These are phyloP conservation scores for Linnemannia hyalina DNA, from an alignment of 192 early-diverging fungal genomes.

Conservation along the genomic window DNA sequence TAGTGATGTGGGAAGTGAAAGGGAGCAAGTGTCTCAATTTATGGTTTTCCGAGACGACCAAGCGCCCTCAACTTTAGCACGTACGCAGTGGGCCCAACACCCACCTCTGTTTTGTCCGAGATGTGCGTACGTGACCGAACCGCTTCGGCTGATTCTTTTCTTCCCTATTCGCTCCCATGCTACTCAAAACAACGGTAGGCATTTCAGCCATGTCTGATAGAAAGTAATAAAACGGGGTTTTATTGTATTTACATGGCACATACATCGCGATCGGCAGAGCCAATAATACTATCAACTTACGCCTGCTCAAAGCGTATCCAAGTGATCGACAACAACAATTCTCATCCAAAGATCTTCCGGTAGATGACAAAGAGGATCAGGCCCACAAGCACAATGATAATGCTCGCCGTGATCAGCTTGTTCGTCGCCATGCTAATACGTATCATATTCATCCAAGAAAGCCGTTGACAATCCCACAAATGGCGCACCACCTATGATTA, in stretches of 20 bases:
- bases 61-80: neutral
- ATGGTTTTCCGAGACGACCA: neutral
- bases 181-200: neutral
- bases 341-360: conserved; percentile 71
- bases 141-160: neutral
- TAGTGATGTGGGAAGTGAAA: neutral
- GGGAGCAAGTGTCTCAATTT: neutral
- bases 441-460: neutral
- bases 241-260: neutral
- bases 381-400: conserved; percentile 85
- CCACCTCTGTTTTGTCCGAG: neutral
- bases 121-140: neutral
- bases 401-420: conserved; percentile 88
- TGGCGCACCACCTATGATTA: neutral
- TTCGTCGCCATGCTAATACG: conserved; percentile 83
- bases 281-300: neutral
- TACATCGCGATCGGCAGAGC: neutral
- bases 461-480: neutral
- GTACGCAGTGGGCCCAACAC: neutral
- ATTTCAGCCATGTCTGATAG: neutral
- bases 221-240: neutral
- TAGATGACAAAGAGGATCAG: conserved; percentile 90
- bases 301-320: neutral
- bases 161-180: neutral
- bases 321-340: neutral